Conservation (phyloP, 2,329 filamentous ascomycete species). For the Colletotrichum sp. region DNA sequence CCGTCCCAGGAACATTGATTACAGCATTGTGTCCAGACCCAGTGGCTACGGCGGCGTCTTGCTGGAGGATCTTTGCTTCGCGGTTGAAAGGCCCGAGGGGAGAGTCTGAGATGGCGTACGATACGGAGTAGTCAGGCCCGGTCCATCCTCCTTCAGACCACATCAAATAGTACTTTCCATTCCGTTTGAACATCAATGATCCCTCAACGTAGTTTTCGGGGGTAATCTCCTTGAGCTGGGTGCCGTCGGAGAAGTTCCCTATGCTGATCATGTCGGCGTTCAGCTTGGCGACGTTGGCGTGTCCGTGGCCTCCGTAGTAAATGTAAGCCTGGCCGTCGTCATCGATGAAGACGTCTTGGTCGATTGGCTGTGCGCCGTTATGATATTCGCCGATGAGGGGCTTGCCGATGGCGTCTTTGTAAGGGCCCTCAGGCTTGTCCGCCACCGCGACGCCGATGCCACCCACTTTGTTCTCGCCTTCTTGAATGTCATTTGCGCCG, state of each 20-base stretch:
- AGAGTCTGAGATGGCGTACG: constrained; percentile 44
- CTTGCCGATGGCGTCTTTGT: constrained; percentile 58
- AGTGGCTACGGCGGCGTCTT: constrained; percentile 43
- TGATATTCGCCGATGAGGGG: constrained; percentile 47
- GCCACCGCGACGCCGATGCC: constrained; percentile 66
- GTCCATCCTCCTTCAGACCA: constrained; percentile 37
- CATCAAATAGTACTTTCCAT: constrained; percentile 41
- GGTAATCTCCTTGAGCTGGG: constrained; percentile 46
- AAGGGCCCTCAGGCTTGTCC: constrained; percentile 63
- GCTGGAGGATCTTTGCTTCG: constrained; percentile 46
- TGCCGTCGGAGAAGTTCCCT: constrained; percentile 37
- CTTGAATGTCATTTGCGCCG: constrained; percentile 52
- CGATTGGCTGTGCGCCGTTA: constrained; percentile 53
- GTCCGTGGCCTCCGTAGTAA: constrained; percentile 61
- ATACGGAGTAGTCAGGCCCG: constrained; percentile 48
- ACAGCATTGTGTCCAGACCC: constrained; percentile 49
- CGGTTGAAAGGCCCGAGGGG: constrained; percentile 48
- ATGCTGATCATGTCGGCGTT: constrained; percentile 49
- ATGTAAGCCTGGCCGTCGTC: constrained; percentile 61
- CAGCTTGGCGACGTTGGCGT: constrained; percentile 45
- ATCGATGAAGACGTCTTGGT: constrained; percentile 66
- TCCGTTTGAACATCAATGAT: constrained; percentile 40
- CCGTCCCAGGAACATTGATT: constrained; percentile 47
- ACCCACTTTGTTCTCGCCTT: constrained; percentile 54
- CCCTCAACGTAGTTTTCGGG: constrained; percentile 49